These are phyloP conservation scores for Fragosphaeria purpurea DNA, from an alignment of 2,329 filamentous ascomycete species.

Conservation along the genomic window DNA sequence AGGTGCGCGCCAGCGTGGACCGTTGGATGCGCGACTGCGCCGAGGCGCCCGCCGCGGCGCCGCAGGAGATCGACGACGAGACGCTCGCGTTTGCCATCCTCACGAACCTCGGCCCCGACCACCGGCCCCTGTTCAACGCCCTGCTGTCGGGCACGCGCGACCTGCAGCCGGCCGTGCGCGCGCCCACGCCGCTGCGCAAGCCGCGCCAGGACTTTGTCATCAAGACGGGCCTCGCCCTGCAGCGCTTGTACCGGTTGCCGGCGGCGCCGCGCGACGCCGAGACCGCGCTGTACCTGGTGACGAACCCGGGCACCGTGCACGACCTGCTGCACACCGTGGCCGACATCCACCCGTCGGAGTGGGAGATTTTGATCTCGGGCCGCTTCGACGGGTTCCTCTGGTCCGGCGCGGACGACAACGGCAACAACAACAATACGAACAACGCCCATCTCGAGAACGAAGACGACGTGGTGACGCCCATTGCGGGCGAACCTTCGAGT, in stretches of 20 bases:
- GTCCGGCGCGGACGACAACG: constrained; percentile 79
- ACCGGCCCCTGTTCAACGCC: constrained; percentile 74
- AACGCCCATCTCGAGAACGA: too few species aligned
- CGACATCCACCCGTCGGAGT: constrained; percentile 84
- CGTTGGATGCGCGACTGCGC: constrained; percentile 78
- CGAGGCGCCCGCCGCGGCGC: constrained; percentile 61
- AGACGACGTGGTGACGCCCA: constrained; percentile 19
- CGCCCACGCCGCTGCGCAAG: constrained; percentile 58
- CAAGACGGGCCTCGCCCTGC: constrained; percentile 67
- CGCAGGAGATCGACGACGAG: constrained; percentile 87
- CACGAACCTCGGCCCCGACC: constrained; percentile 67
- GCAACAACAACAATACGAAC: too few species aligned
- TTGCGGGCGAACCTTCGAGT: constrained; percentile 27
- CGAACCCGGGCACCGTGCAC: constrained; percentile 70
- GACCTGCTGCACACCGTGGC: constrained; percentile 78
- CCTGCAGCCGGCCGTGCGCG: constrained; percentile 46
- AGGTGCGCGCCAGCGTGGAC: constrained; percentile 84
- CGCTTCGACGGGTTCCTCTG: constrained; percentile 94
- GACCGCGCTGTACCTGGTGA: constrained; percentile 74
- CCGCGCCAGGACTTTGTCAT: constrained; percentile 63
- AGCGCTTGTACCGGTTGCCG: constrained; percentile 71
- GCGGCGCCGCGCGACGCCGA: constrained; percentile 74
- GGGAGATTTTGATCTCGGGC: constrained; percentile 89
- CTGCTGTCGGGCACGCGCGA: constrained; percentile 55
- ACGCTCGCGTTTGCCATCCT: constrained; percentile 89